Base-by-base conservation (phyloP, 495 filamentous ascomycete species). In the Penicillium diatomitis region DNA sequence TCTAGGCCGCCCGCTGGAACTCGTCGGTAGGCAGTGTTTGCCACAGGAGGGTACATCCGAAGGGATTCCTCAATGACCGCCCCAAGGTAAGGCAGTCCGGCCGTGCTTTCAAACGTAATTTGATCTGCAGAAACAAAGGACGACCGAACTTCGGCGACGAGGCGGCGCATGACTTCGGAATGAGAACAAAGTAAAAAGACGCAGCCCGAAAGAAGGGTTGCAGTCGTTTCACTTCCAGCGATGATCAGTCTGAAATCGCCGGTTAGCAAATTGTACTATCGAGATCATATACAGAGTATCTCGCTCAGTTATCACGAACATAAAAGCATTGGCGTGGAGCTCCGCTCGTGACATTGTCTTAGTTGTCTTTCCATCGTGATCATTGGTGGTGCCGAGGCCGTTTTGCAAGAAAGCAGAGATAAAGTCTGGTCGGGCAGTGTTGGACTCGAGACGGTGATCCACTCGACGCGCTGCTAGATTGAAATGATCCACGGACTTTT, bases 161-260 rank as follows among this genome's bases (percentile, higher is more conserved):
- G 58, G 30, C 48, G 63, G 6, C 41, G 36, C 51, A 77, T 58
- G n/a, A 60, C 58, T 0, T 62, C 55, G 1, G 67, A 64, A 37
- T 76, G 53, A 4, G 64, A 63, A 9, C 76, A 61, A 0, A 83
- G 68, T 37, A 75, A 71, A 43, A 69, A 82, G 20, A 77, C 65
- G 8, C 65, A 66, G 3, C 76, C 80, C 0, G 61, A 58, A 0
- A 83, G 50, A 1, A 68, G 48, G 0, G 78, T 81, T 0, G 79
- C 80, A 5, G 76, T 74, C 0, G 80, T 83, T 53, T 84, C 81
- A 53, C 73, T 79, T 6, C 79, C 80, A 9, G 68, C 68, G 8
- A 67, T 41, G 29, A 71, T 63, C 9, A 71, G 40, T 11, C 45
- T 47, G 20, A 6, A 1, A 12, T 10, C 0, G 27, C 2, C 10